A percentile compares a stretch with the other conserved stretches of the same genome.
phyloP scores from a whole-genome alignment of 148 eudicot species.

The Cornus florida region DNA sequence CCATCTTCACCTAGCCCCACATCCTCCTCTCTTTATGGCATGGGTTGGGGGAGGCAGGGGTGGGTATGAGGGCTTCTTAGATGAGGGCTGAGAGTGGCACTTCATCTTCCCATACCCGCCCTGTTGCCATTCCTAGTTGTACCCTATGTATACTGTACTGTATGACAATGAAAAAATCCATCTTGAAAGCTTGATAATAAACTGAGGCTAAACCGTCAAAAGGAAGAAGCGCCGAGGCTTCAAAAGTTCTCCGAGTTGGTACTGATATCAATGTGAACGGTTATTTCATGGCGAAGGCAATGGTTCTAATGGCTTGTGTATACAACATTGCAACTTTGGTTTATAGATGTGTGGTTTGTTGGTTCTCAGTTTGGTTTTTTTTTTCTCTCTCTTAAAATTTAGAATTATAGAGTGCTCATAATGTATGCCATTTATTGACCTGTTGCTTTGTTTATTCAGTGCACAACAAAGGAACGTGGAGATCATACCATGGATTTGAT shows the following conservation, averaged over 20 bases:
- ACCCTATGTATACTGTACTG: not conserved
- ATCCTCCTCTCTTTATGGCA: not conserved
- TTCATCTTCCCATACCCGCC: too few relatives aligned
- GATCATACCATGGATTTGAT: conserved; percentile 65
- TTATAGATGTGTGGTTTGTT: not conserved
- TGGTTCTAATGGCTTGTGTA: too few relatives aligned
- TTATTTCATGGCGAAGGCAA: not conserved
- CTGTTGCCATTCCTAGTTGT: too few relatives aligned
- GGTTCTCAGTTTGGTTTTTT: not conserved
- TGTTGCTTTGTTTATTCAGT: conserved; percentile 39
- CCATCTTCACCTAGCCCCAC: not conserved
- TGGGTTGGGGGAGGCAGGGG: not conserved
- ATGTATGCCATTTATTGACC: conserved; percentile 2
- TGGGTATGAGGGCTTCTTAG: not conserved
- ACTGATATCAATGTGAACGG: too few relatives aligned
- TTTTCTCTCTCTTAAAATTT: not conserved
- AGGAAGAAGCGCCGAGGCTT: too few relatives aligned
- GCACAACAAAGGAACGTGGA: conserved; percentile 59
- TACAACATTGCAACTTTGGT: not conserved
- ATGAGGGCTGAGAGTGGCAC: not conserved
- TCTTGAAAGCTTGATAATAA: too few relatives aligned
- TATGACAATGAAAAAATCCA: not conserved
- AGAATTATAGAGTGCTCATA: not conserved
- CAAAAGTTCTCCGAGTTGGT: too few relatives aligned
- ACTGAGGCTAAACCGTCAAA: too few relatives aligned